These are phyloP conservation scores for Camelina hispida DNA, from an alignment of 345 rosid species.

Conservation along the genomic window DNA sequence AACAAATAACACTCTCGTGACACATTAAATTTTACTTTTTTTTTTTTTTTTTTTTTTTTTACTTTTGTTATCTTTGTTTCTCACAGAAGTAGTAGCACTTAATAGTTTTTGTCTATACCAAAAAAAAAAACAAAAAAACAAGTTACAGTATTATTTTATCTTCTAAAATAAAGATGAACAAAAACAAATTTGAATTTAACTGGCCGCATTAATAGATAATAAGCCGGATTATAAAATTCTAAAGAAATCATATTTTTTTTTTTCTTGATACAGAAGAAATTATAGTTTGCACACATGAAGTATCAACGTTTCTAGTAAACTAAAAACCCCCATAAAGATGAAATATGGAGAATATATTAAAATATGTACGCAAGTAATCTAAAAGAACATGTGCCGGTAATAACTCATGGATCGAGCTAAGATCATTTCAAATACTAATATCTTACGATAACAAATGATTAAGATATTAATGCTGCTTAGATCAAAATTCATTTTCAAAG, in stretches of 20 bases:
- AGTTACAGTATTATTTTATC: too few relatives aligned
- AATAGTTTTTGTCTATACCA: conserved; percentile 11
- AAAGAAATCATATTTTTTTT: background rate
- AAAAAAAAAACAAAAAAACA: background rate
- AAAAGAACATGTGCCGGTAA: background rate
- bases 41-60: too few relatives aligned
- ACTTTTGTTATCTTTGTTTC: conserved; percentile 7
- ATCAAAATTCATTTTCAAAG: background rate
- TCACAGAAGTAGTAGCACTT: background rate
- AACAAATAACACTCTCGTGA: conserved; percentile 28
- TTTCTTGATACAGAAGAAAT: background rate
- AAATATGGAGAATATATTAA: conserved; percentile 3
- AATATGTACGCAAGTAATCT: background rate
- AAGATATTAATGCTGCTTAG: background rate
- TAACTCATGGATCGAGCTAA: background rate
- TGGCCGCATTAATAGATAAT: background rate
- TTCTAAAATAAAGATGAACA: background rate
- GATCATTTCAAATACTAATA: background rate
- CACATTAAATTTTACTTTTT: conserved; percentile 17
- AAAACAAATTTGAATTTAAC: background rate
- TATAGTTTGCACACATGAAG: background rate
- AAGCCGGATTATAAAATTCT: background rate
- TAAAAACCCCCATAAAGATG: background rate
- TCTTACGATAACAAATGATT: conserved; percentile 4
- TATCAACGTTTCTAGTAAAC: conserved; percentile 1